Evolutionary conservation across 2,329 filamentous ascomycete genomes (phyloP), one percentile per base, ranked within the genome.

Genomic region (Phaeomoniella chlamydospora): DNA sequence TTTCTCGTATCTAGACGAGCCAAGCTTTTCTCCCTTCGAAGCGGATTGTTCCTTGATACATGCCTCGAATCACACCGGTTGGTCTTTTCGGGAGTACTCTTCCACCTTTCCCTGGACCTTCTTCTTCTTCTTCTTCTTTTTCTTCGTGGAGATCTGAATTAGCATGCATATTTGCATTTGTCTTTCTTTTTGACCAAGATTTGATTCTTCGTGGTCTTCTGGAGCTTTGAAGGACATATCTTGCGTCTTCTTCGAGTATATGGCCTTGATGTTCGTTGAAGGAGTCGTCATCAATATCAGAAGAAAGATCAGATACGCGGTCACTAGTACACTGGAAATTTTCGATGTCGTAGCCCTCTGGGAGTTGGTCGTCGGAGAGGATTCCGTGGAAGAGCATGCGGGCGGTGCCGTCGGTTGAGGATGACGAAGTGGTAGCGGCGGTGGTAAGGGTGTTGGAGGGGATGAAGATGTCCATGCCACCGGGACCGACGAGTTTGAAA

Each of bases 381-480:
- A 26, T 26, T 6, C 22, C 22, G 22, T 26, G 22, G 22, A 26
- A 26, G 22, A 26, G 9, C 9, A 26, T n/a, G 6, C 22, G 6
- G 22, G 22, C n/a, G n/a, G 22, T 26, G 22, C 9, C n/a, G 22
- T 6, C n/a, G 22, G 22, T 9, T 9, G 6, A 6, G 6, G 22
- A 26, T 6, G n/a, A 26, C n/a, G 22, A 26, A n/a, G 22, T 6
- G 6, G 6, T 6, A n/a, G 22, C 9, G 6, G 22, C 9, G 22
- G 22, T 26, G 22, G 22, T 45, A 39, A 12, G 43, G 6, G 6
- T 6, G 22, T 6, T 6, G 6, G 22, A n/a, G 22, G 22, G 6
- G 22, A n/a, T 45, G 41, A 12, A 43, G 31, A 53, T 42, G 34
- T 49, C 43, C 34, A 43, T 37, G 3, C 47, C 49, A 13, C 41